Percentiles rank a stretch among this genome's conserved stretches.
Conservation (phyloP, 2,329 filamentous ascomycete genomes). For the Huntiella abstrusa region DNA sequence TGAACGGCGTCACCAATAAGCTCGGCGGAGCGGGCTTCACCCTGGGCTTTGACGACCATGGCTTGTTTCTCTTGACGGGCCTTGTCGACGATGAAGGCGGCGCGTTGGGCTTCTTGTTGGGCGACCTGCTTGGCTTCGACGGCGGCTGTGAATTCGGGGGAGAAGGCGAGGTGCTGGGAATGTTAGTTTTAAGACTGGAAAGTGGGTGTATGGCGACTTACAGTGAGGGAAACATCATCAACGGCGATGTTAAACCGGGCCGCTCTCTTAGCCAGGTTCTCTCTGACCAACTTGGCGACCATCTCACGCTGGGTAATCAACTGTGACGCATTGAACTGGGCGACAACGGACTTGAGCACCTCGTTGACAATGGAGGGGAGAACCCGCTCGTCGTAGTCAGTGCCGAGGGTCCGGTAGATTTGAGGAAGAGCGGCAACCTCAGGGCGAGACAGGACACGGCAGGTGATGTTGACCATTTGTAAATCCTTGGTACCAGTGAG, state of each 20-base stretch:
- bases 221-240: slow-evolving; percentile 91
- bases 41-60: slow-evolving; percentile 93
- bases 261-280: slow-evolving; percentile 78
- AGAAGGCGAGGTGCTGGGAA: slow-evolving; percentile 48
- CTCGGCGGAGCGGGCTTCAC: slow-evolving; percentile 94
- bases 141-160: slow-evolving; percentile 53
- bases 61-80: slow-evolving; percentile 98
- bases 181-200: slow-evolving; percentile 2
- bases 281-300: slow-evolving; percentile 75
- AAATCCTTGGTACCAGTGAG: slow-evolving; percentile 97
- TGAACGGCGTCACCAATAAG: slow-evolving; percentile 98
- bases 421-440: slow-evolving; percentile 76
- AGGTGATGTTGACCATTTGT: slow-evolving; percentile 99
- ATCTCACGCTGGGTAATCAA: slow-evolving; percentile 98
- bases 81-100: slow-evolving; percentile 96
- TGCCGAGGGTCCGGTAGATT: slow-evolving; percentile 90
- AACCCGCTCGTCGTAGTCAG: slow-evolving; percentile 92
- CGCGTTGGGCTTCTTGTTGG: slow-evolving; percentile 87
- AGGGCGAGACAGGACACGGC: slow-evolving; percentile 89
- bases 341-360: slow-evolving; percentile 94
- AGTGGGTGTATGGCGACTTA: slow-evolving; percentile 25
- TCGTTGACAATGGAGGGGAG: slow-evolving; percentile 97
- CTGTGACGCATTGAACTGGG: slow-evolving; percentile 96
- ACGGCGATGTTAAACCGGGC: slow-evolving; percentile 94
- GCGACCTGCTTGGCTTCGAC: slow-evolving; percentile 59